Evolutionary conservation across 176 grass and related monocot genomes (phyloP).

Genomic region (Leersia perrieri): DNA sequence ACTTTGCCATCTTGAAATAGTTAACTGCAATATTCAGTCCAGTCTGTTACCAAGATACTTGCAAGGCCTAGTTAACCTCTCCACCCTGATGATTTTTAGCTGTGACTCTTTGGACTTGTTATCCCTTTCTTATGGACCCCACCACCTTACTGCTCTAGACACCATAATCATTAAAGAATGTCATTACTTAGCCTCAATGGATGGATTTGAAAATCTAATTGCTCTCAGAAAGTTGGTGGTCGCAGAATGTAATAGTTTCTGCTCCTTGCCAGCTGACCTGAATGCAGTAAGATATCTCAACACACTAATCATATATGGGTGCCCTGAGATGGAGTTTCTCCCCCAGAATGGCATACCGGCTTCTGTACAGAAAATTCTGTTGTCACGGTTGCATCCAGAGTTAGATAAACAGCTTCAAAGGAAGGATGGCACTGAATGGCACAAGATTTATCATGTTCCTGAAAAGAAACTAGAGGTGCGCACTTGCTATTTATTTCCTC

Average conservation of each 20-base stretch:
- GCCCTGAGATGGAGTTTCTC: constrained; percentile 43
- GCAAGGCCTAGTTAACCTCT: constrained; percentile 30
- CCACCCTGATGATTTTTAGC: constrained; percentile 6
- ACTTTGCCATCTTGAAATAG: constrained; percentile 37
- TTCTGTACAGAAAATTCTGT: constrained; percentile 16
- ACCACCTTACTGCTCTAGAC: constrained; percentile 28
- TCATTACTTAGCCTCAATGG: constrained; percentile 32
- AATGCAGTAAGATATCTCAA: constrained; percentile 34
- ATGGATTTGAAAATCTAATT: constrained; percentile 34
- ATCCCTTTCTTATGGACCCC: constrained; percentile 16
- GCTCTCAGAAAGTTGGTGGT: constrained; percentile 40
- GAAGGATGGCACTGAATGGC: constrained; percentile 39
- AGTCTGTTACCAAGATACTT: constrained; percentile 31
- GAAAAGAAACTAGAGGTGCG: constrained; percentile 44
- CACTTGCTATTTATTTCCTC: not conserved
- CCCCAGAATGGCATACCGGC: constrained; percentile 30
- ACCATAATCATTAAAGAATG: constrained; percentile 44
- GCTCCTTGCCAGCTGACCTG: constrained; percentile 34
- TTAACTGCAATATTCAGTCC: constrained; percentile 25
- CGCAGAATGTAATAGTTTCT: constrained; percentile 35
- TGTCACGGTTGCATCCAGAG: constrained; percentile 38
- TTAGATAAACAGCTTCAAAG: constrained; percentile 30
- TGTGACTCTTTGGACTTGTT: constrained; percentile 35
- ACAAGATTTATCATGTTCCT: constrained; percentile 37
- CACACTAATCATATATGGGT: constrained; percentile 35